phyloP scores from a whole-genome alignment of 1,284 basidiomycete genomes.

The Puccinia coronata region DNA sequence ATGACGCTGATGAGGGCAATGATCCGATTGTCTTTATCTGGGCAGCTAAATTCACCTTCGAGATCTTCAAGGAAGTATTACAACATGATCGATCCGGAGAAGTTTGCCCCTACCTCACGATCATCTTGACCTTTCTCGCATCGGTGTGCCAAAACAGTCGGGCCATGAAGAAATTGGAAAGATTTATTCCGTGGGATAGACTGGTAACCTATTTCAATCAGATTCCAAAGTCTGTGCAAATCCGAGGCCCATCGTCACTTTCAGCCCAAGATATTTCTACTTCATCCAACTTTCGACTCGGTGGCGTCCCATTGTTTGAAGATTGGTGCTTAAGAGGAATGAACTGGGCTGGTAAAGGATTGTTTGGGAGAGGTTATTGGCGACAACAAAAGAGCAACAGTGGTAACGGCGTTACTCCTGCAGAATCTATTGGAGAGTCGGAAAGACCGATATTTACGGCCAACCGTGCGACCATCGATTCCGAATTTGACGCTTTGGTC shows the following conservation, averaged over 20 bases:
- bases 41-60: conserved; percentile 76
- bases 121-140: conserved; percentile 82
- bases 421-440: neutral
- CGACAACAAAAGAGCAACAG: conserved; percentile 54
- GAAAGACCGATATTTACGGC: neutral
- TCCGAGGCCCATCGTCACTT: conserved; percentile 66
- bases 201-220: conserved; percentile 59
- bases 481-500: conserved; percentile 36
- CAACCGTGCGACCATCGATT: conserved; percentile 27
- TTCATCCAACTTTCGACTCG: conserved; percentile 59
- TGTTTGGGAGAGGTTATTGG: conserved; percentile 92
- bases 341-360: conserved; percentile 85
- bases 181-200: conserved; percentile 79
- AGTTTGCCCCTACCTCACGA: conserved; percentile 74
- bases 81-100: conserved; percentile 22
- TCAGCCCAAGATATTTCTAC: conserved; percentile 63
- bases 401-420: neutral
- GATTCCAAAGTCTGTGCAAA: conserved; percentile 51
- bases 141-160: conserved; percentile 71
- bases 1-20: conserved; percentile 55
- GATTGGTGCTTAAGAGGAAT: conserved; percentile 94
- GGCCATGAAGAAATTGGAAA: conserved; percentile 69
- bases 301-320: conserved; percentile 76
- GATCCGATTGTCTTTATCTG: conserved; percentile 69
- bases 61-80: conserved; percentile 74